A percentile compares a stretch with the other conserved stretches of the same genome.
Evolutionary conservation across 2,329 filamentous ascomycete genomes (phyloP).

Genomic region (Aspergillus fumigatus): DNA sequence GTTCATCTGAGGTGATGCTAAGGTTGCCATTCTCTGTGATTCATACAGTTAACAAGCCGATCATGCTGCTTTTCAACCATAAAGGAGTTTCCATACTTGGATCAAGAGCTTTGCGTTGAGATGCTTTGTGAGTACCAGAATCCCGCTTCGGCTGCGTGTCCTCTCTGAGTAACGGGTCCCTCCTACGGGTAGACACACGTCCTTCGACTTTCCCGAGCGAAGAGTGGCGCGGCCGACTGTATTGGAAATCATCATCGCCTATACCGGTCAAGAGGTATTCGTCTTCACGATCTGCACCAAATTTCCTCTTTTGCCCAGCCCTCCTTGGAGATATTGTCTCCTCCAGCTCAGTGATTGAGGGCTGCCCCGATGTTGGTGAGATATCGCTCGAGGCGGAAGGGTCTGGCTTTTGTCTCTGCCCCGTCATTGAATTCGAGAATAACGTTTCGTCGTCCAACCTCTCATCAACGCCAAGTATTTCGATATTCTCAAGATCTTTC

Average conservation of each 20-base stretch:
- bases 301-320: conserved; percentile 54
- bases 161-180: conserved; percentile 13
- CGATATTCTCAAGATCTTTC: conserved; percentile 2
- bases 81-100: conserved; percentile 32
- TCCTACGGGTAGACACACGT: conserved; percentile 5
- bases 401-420: conserved; percentile 23
- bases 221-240: conserved; percentile 23
- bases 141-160: conserved; percentile 12
- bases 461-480: conserved; percentile 5
- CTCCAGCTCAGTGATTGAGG: not conserved
- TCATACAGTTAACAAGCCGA: conserved; percentile 9
- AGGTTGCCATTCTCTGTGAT: conserved; percentile 47
- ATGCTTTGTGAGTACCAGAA: conserved; percentile 9
- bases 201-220: conserved; percentile 11
- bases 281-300: conserved; percentile 50
- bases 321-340: conserved; percentile 27
- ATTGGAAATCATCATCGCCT: conserved; percentile 33
- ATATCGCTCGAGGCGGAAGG: not conserved
- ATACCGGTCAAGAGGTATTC: conserved; percentile 9
- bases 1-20: conserved; percentile 32
- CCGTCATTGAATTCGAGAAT: conserved; percentile 30
- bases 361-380: conserved; percentile 1
- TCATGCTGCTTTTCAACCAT: not conserved
- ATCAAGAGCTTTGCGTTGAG: conserved; percentile 35
- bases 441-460: conserved; percentile 15